Conservation (phyloP, 148 eudicot species). For the Chenopodium formosanum region DNA sequence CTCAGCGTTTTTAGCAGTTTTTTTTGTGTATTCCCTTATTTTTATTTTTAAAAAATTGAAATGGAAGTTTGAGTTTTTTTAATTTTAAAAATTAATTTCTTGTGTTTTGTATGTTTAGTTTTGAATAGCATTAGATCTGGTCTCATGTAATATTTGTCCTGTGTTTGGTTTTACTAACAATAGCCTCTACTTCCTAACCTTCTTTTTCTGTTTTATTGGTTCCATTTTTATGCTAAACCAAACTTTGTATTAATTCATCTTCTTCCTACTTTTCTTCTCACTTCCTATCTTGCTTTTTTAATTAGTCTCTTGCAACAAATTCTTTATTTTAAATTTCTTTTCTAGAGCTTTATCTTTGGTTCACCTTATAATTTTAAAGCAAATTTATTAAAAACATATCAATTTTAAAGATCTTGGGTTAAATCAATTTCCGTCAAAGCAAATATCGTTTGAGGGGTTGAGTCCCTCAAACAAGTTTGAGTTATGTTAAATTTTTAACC, state of each 20-base stretch:
- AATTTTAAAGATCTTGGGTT: too few relatives aligned
- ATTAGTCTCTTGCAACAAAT: background rate
- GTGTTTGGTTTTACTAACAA: conserved; percentile 26
- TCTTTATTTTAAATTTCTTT: background rate
- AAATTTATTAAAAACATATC: background rate
- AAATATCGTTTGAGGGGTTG: too few relatives aligned
- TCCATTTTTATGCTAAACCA: conserved; percentile 14
- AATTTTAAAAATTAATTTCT: background rate
- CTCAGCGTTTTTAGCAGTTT: conserved; percentile 48
- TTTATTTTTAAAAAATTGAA: background rate
- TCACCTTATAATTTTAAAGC: background rate
- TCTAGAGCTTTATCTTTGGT: background rate
- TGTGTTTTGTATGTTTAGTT: conserved; percentile 13
- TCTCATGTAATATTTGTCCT: background rate
- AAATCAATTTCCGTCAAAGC: too few relatives aligned
- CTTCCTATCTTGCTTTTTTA: background rate
- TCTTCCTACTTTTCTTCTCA: background rate
- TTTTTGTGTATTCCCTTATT: conserved; percentile 23
- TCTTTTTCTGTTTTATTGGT: conserved; percentile 3
- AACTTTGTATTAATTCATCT: conserved; percentile 10
- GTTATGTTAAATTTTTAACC: background rate
- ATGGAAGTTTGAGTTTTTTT: conserved; percentile 21
- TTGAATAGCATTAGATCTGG: conserved; percentile 5
- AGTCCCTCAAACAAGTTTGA: too few relatives aligned
- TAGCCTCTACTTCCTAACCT: background rate